phyloP scores from a whole-genome alignment of 306 rosid genomes.

The Casuarina cunninghamiana region DNA sequence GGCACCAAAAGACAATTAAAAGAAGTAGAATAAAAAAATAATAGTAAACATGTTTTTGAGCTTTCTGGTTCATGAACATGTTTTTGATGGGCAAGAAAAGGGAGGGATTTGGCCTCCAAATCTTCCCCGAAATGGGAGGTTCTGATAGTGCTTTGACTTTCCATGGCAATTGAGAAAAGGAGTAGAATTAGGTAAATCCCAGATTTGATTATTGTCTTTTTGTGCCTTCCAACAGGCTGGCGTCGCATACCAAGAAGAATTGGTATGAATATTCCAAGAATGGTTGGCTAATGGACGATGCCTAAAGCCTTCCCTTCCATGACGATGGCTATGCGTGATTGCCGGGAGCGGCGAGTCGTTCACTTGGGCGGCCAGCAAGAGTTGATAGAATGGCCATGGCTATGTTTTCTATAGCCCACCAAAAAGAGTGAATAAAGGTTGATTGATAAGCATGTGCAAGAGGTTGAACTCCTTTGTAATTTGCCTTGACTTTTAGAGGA shows the following conservation, averaged over 20 bases:
- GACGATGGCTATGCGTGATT: constrained; percentile 31
- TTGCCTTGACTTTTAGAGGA: constrained; percentile 18
- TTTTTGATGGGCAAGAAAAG: background rate
- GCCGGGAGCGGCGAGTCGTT: constrained; percentile 19
- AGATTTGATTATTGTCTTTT: background rate
- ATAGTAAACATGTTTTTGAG: background rate
- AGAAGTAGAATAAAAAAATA: background rate
- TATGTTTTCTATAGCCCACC: background rate
- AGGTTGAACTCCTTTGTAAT: constrained; percentile 5
- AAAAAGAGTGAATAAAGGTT: background rate
- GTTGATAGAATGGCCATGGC: background rate
- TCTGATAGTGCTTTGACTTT: background rate
- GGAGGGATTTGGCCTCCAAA: background rate
- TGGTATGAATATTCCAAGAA: too few species aligned
- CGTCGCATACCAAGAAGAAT: background rate
- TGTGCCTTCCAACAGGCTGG: background rate
- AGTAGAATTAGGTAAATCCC: background rate
- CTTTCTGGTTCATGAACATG: background rate
- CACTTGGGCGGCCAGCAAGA: constrained; percentile 10
- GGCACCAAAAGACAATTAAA: too few species aligned
- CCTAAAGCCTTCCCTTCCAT: background rate
- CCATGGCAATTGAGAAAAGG: background rate
- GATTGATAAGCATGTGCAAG: constrained; percentile 25
- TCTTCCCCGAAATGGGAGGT: background rate
- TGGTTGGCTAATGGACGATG: background rate